Evolutionary conservation across 352 stramenopile species (phyloP), one percentile per base, ranked within the genome.

Genomic region (Phytophthora quininea): DNA sequence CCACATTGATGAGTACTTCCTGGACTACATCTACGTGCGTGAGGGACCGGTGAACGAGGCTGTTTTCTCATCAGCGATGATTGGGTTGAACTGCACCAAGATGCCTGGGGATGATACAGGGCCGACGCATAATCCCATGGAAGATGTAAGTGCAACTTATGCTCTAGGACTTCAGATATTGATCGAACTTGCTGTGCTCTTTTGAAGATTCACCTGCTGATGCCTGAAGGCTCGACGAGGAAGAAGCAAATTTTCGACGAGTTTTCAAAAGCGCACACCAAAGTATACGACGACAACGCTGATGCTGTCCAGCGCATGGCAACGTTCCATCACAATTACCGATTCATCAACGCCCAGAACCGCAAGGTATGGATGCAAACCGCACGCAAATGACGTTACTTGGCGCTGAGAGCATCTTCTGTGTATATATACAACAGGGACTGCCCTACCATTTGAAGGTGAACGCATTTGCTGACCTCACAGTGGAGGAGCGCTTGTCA

Each of bases 1-100:
- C 58, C 91, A 97, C 73, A 92, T 96, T 58, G 91, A 97, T 59
- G 88, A 97, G 73, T 97, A 97, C 72, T 95, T 82, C 56, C 58
- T 97, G 53, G 88, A 97, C 66, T 97, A 97, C 74, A 74, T 94
- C 55, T 95, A 93, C 68, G 74, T 97, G 19, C 86, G 88, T 40
- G 84, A 83, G 54, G 87, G 86, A 0, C 79, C 86, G 10, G 70
- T 94, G 31, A 65, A 86, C 33, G 69, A 79, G 55, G 67, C 89
- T 40, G 85, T 95, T 15, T 95, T 95, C 42, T 76, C 63, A 31
- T 80, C 86, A 58, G 62, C 91, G 29, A 82, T 88, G 53, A 76
- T 77, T 58, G 80, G 78, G 29, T 95, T 96, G 86, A 94, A 95
- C 69, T 97, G 89, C 75, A 86, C 83, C 0, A 77, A 86, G 58